A percentile compares a stretch with the other conserved stretches of the same genome.
phyloP scores from a whole-genome alignment of 805 yeast genomes.

The Yamadazyma takamatsuzukensis region DNA sequence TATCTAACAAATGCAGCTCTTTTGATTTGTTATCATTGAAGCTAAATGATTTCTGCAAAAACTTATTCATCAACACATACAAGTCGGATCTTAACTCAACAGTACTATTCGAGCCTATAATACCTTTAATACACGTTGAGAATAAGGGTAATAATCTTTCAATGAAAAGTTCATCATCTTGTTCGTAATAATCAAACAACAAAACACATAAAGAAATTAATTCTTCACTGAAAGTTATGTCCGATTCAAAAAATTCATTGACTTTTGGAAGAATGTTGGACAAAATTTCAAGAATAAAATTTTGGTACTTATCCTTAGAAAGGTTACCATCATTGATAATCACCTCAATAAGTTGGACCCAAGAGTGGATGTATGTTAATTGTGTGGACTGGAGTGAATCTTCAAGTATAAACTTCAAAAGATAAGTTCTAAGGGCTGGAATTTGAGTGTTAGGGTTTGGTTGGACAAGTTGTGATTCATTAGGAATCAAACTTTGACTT shows the following conservation, averaged over 20 bases:
- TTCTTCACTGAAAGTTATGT: slow-evolving; percentile 67
- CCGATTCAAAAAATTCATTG: slow-evolving; percentile 64
- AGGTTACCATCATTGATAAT: slow-evolving; percentile 56
- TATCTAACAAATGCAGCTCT: slow-evolving; percentile 42
- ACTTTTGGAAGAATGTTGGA: slow-evolving; percentile 75
- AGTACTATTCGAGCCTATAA: slow-evolving; percentile 66
- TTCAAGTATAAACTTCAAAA: slow-evolving; percentile 45
- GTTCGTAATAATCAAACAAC: slow-evolving; percentile 53
- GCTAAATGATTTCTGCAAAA: slow-evolving; percentile 48
- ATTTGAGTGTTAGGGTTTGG: too few relatives aligned
- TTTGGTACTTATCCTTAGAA: slow-evolving; percentile 35
- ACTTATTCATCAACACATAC: slow-evolving; percentile 68
- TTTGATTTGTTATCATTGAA: slow-evolving; percentile 26
- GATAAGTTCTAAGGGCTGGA: too few relatives aligned
- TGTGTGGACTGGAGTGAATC: slow-evolving; percentile 51
- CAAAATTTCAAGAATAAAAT: slow-evolving; percentile 71
- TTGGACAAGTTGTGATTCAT: too few relatives aligned
- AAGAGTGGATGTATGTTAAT: slow-evolving; percentile 64
- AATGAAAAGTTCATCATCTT: slow-evolving; percentile 19
- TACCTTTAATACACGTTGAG: slow-evolving; percentile 69
- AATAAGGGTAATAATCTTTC: slow-evolving; percentile 66
- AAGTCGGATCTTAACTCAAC: slow-evolving; percentile 71
- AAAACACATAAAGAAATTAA: slow-evolving; percentile 72
- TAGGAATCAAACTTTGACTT: too few relatives aligned
- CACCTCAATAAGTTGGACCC: slow-evolving; percentile 79